These are phyloP conservation scores for Aphanoascus verrucosus DNA, from an alignment of 2,329 filamentous ascomycete species.

Conservation along the genomic window DNA sequence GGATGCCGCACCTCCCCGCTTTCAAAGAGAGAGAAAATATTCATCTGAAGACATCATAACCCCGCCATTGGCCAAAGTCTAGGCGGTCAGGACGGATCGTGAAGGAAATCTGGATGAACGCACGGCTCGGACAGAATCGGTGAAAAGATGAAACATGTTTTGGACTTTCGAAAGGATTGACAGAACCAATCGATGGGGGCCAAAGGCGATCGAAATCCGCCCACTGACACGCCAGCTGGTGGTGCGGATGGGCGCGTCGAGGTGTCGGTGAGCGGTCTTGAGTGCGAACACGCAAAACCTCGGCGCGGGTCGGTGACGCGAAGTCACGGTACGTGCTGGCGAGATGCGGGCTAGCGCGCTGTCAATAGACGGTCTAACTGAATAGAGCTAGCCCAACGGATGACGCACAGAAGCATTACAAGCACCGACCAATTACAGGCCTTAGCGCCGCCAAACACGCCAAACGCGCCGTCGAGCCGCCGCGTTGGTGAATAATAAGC, in stretches of 20 bases:
- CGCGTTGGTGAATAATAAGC: background rate
- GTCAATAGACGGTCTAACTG: background rate
- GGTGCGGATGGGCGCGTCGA: conserved; percentile 3
- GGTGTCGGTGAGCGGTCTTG: conserved; percentile 2
- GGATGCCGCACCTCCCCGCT: background rate
- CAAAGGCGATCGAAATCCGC: background rate
- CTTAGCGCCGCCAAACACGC: conserved; percentile 2
- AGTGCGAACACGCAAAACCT: background rate
- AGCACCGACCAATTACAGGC: conserved; percentile 12
- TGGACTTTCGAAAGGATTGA: background rate
- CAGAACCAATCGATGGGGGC: background rate
- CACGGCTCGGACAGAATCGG: background rate
- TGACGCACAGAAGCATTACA: background rate
- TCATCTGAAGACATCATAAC: background rate
- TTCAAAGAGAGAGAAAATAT: background rate
- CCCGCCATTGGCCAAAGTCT: background rate
- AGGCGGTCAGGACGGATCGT: background rate
- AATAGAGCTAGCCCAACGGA: background rate
- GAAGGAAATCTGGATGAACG: background rate
- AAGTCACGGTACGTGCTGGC: conserved; percentile 4
- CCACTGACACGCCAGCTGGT: background rate
- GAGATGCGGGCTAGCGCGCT: background rate
- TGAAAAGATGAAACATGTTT: conserved; percentile 12
- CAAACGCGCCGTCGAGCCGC: conserved; percentile 11
- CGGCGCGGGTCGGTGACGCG: background rate